Base-by-base conservation (phyloP, 805 yeast species). In the Candida wancherniae region DNA sequence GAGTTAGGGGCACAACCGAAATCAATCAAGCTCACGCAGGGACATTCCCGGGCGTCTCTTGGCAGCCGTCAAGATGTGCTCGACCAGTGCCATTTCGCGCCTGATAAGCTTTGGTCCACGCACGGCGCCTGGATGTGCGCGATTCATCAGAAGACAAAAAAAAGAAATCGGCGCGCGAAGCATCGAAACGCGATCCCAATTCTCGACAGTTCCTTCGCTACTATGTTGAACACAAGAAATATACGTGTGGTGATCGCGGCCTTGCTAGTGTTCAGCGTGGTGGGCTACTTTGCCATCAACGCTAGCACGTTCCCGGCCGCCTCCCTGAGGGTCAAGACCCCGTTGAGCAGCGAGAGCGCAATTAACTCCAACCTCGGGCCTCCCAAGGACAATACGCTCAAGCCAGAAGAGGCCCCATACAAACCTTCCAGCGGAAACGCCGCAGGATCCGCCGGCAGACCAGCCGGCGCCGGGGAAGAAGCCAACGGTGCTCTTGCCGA, bases 231-330 rank as follows among this genome's bases (percentile, higher is more conserved):
- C 43, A 57, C 64, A 36, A 63, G 75, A 48, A 73, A 73, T 53
- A 58, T 70, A 44, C 75, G 83, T 37, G 66, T 73, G 38, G 42
- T 73, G 10, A 51, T 75, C 9, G 73, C 73, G 9, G 71, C 77
- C 2, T 44, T 75, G 24, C 71, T 72, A 15, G 53, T 76, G 18
- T 53, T 78, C 29, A 63, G 68, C 45, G 52, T 79, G 31, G 60
- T 76, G 14, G 56, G 70, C 22, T 64, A 77, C 43, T 58, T 78
- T 31, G 64, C 69, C 30, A 53, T 71, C 3, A 63, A 77, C 2
- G 65, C 69, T 26, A 45, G 53, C 29, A 50, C 63, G 18, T 52
- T 66, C 28, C 48, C 56, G 8, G 40, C 47, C 24, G 49, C 63
- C 4, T 35, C 63, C 10, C 63, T 55, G 35, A 54, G 51, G 34